Base-by-base conservation (phyloP, 148 eudicot genomes). In the Diospyros lotus region DNA sequence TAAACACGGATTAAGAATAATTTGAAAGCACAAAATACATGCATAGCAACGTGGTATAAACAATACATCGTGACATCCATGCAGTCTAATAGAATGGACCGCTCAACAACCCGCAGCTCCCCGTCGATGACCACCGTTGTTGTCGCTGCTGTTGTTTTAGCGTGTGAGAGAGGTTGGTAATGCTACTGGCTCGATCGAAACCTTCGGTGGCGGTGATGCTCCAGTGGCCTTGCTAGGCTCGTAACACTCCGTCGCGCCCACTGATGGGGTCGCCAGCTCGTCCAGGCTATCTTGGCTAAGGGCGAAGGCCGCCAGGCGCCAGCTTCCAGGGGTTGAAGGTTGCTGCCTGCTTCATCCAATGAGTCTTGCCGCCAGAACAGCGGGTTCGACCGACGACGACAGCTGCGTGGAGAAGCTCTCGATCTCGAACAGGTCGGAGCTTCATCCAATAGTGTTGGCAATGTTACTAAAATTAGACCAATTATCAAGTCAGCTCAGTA, bases 131-230 rank as follows among this genome's bases (percentile, higher is more conserved):
- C 12, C 74, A 75, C 66, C 84, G 71, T 69, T 82, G 69, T 74
- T 65, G 17, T 72, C 75, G 8, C 80, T 64, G 28, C 75, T 78
- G 28, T 79, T 68, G 0, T 77, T 78, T 3, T 69, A 76, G 2
- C 76, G 78, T 6, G 61, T 14, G 72, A 0, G 94, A 88, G 81
- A 88, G 87, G 38, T 88, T 91, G 0, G 90, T 79, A 6, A 93
- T 75, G 28, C 28, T 28, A 58, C 97, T 93, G 5, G 87, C 88
- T 6, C 85, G 80, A 64, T 91, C 98, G 48, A 86, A 93, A 13
- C 92, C 96, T 74, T 93, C 96, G 10, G 92, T 96, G 0, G 98
- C 91, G 5, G 92, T 88, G 28, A 93, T 94, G 77, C 98, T 93
- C 96, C 98, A 93, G 68, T 87, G 1, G 86, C 94, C 76, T 93